Evolutionary conservation across 2,329 filamentous ascomycete genomes (phyloP), one percentile per base, ranked within the genome.

Genomic region (Sporothrix luriei): DNA sequence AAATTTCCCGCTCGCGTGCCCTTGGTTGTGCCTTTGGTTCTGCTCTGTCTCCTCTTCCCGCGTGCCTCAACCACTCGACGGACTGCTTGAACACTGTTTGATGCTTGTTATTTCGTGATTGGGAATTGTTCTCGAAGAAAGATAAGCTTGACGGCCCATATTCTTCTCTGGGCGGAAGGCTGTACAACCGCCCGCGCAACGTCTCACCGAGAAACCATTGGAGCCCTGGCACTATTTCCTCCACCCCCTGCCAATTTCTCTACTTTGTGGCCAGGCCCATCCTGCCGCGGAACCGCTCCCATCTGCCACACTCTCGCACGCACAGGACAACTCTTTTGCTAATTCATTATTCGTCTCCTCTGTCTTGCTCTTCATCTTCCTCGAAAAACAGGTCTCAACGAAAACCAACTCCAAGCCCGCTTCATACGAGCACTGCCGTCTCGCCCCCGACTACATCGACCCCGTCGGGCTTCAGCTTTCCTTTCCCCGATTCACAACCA

Each of bases 331-430:
- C 24, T 19, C 24, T 51, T 38, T 71, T 66, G 52, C 69, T 71
- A 68, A 71, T 66, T 64, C 13, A 46, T 21, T 7, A 21, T 29
- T 51, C 24, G 10, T 33, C 38, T n/a, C 24, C 10, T 61, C 19
- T 19, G 48, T n/a, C 13, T 66, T 64, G 43, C 62, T 61, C 29
- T 26, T 52, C 14, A 5, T 46, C 29, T 43, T 43, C 61, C 33
- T 52, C 16, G 11, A 29, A 51, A 33, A 54, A 67, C 75, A 87
- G 84, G 82, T 83, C 81, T 68, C 80, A 79, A 74, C 80, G 82
- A 76, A 83, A 80, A 75, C 76, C 80, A 69, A 78, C 81, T 72
- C 82, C 84, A 57, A 86, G 84, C 74, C 84, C 84, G 73, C 78
- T 86, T 62, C 80, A 82, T 71, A 80, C 81, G 69, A 81, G 75